Percentiles rank a stretch among this genome's conserved stretches.
Conservation (phyloP, 345 rosid genomes). For the Dipteronia sinensis region DNA sequence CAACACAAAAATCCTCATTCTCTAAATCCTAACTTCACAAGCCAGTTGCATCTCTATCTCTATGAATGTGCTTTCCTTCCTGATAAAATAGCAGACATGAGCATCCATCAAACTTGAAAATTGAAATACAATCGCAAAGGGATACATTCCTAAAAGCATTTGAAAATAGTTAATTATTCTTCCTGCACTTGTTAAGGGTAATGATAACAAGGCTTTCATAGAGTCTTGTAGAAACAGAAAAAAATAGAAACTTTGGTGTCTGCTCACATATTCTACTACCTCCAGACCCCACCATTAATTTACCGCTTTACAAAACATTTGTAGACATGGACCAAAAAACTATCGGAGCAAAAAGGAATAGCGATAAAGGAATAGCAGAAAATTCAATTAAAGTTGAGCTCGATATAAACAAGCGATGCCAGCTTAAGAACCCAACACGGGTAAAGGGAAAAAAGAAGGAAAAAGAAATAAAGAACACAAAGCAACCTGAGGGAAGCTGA, state of each 20-base stretch:
- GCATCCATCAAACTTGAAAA: not conserved
- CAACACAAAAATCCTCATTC: not conserved
- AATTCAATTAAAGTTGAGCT: slow-evolving; percentile 26
- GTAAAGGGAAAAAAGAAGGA: slow-evolving; percentile 7
- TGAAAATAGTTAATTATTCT: not conserved
- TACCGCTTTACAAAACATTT: slow-evolving; percentile 25
- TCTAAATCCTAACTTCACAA: not conserved
- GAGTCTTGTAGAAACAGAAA: not conserved
- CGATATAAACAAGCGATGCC: slow-evolving; percentile 23
- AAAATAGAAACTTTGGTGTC: slow-evolving; percentile 13
- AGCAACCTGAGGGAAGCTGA: slow-evolving; percentile 44
- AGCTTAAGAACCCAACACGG: slow-evolving; percentile 28
- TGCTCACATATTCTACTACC: slow-evolving; percentile 5
- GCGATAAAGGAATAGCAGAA: too few relatives aligned
- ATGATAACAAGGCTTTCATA: not conserved
- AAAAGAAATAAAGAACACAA: slow-evolving; percentile 26
- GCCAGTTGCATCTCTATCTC: not conserved
- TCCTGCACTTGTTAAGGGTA: not conserved
- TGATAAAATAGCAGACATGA: slow-evolving; percentile 11
- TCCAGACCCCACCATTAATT: slow-evolving; percentile 21
- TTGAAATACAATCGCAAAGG: not conserved
- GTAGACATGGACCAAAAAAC: slow-evolving; percentile 23
- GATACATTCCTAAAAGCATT: not conserved
- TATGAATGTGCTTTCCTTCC: not conserved
- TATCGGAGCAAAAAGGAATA: slow-evolving; percentile 6